phyloP scores from a whole-genome alignment of 169 alveolate genomes.

The Cryptosporidium tyzzeri region DNA sequence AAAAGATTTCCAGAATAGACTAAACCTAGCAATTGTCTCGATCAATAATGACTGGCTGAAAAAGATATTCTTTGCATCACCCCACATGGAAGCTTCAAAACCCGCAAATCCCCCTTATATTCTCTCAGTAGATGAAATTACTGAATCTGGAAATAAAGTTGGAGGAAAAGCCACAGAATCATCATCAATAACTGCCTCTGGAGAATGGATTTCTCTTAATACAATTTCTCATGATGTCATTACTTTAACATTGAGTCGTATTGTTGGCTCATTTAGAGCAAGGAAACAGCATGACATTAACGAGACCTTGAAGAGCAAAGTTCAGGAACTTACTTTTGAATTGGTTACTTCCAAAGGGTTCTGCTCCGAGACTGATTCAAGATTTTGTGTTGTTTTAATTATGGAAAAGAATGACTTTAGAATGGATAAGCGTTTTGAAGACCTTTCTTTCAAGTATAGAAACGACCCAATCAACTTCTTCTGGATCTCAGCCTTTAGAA shows the following conservation, averaged over 20 bases:
- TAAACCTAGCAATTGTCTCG: slow-evolving; percentile 55
- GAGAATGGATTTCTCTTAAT: slow-evolving; percentile 67
- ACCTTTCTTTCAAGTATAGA: slow-evolving; percentile 62
- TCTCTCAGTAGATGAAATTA: slow-evolving; percentile 52
- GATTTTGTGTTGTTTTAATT: slow-evolving; percentile 56
- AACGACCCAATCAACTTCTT: slow-evolving; percentile 70
- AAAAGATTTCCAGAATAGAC: slow-evolving; percentile 55
- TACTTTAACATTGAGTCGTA: slow-evolving; percentile 60
- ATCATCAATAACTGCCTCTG: slow-evolving; percentile 25
- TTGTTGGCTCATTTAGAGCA: slow-evolving; percentile 74
- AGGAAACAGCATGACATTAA: slow-evolving; percentile 24
- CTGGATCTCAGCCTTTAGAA: slow-evolving; percentile 54
- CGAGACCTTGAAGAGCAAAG: slow-evolving; percentile 30
- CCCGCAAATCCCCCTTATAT: slow-evolving; percentile 58
- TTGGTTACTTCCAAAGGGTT: slow-evolving; percentile 22
- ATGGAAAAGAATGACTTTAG: slow-evolving; percentile 1
- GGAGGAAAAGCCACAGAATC: neutral
- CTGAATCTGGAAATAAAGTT: neutral
- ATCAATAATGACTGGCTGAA: slow-evolving; percentile 27
- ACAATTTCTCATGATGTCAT: slow-evolving; percentile 64
- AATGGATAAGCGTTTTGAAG: slow-evolving; percentile 21
- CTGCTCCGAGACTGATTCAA: slow-evolving; percentile 52
- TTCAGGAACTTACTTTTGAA: slow-evolving; percentile 22
- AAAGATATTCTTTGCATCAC: slow-evolving; percentile 43
- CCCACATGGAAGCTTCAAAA: slow-evolving; percentile 60